phyloP scores from a whole-genome alignment of 2,329 filamentous ascomycete genomes.

The Aspergillus piperis region DNA sequence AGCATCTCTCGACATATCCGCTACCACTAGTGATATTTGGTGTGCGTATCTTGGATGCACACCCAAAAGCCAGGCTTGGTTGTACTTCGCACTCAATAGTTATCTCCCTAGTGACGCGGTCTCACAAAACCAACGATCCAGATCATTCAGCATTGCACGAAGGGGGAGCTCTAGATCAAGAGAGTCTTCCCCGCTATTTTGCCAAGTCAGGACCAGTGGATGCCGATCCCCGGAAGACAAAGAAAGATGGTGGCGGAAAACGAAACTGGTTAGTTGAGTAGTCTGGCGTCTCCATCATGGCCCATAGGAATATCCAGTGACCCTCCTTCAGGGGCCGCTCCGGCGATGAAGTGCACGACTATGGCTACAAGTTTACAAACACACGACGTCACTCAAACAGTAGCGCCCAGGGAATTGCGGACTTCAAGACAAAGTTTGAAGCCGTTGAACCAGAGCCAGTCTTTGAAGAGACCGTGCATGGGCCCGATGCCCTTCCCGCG shows the following conservation, averaged over 20 bases:
- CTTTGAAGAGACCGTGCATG: slow-evolving; percentile 84
- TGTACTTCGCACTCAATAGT: too few relatives aligned
- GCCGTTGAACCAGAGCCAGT: slow-evolving; percentile 84
- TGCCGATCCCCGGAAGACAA: slow-evolving; percentile 85
- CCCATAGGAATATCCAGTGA: slow-evolving; percentile 5
- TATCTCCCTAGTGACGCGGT: slow-evolving; percentile 80
- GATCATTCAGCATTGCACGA: slow-evolving; percentile 80
- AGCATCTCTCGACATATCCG: too few relatives aligned
- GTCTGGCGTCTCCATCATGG: not conserved
- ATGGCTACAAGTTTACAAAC: slow-evolving; percentile 80
- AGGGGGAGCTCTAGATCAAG: slow-evolving; percentile 67
- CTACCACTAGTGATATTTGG: too few relatives aligned
- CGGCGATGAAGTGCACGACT: slow-evolving; percentile 82
- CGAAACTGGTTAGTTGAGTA: slow-evolving; percentile 77
- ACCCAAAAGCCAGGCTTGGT: too few relatives aligned
- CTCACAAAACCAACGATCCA: slow-evolving; percentile 93
- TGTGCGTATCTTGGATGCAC: too few relatives aligned
- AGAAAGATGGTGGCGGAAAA: slow-evolving; percentile 93
- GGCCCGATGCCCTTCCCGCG: slow-evolving; percentile 54
- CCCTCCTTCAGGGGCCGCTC: slow-evolving; percentile 68
- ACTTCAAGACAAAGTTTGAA: slow-evolving; percentile 98
- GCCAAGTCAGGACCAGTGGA: slow-evolving; percentile 81
- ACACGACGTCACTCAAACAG: slow-evolving; percentile 91
- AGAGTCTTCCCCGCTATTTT: slow-evolving; percentile 88
- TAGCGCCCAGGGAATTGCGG: slow-evolving; percentile 69